Evolutionary conservation across 2,329 filamentous ascomycete species (phyloP), one percentile per base, ranked within the genome.

Genomic region (Colletotrichum ledebouriae): DNA sequence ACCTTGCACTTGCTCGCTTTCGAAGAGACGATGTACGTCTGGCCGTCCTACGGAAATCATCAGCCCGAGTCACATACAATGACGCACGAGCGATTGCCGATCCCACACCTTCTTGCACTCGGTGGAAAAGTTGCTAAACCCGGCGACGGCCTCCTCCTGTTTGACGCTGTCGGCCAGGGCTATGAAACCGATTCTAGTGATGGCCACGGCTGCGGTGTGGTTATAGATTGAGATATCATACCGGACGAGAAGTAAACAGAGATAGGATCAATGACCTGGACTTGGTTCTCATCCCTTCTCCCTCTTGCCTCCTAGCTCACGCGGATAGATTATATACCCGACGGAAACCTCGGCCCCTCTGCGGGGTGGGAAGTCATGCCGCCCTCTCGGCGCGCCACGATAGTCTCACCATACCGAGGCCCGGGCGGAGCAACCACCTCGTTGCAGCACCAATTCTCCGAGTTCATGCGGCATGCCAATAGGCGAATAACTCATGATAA

Each of bases 1-100:
- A 66, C 57, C 25, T 61, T 61, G 25, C 66, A 69, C 56, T 67
- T 69, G 62, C 62, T 66, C 42, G 56, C 66, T 42, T 69, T 69
- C 6, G 66, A 61, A 33, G 62, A 56, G 55, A 69, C 62, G 29
- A 69, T 56, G 62, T 69, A 67, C 1, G 62, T 56, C 50, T 56
- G 47, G 29, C 62, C 66, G 22, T 69, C 62, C 66, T 69, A 4
- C 13, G 5, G 12, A 17, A 5, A 5, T 3, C 49, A 56, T 0
- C 44, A 55, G 41, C 3, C 3, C 13, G 17, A 13, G 42, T 46
- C 17, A 11, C 12, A 42, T 29, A 29, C 6, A 9, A 29, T 7
- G 6, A 9, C 29, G 29, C 29, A 29, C 29, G 6, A 29, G 6
- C 6, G 6, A 29, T 29, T 29, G 29, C 29, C 9, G 15, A 37